Evolutionary conservation across 169 alveolate species (phyloP), one percentile per base, ranked within the genome.

Genomic region (Sarcocystis neurona): DNA sequence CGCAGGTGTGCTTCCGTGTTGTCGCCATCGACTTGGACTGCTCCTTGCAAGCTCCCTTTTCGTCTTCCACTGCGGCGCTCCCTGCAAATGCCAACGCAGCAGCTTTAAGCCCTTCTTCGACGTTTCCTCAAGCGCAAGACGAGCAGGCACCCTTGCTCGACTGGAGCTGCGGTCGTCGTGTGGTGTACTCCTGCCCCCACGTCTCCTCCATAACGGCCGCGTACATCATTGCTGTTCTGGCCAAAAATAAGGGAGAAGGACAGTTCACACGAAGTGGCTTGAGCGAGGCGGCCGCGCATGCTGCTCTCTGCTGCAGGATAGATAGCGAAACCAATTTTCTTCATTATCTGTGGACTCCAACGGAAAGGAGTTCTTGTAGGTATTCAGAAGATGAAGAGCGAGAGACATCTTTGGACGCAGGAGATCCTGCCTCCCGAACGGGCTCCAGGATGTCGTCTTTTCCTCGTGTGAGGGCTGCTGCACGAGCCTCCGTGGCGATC

Each of bases 21-120:
- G 90, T 85, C 4, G 90, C 90, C 12, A 85, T 85, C 8, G 90
- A 85, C 84, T 43, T 85, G 37, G 90, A 85, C 44, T 85, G 90
- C 58, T 85, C 90, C 18, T 74, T 85, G 32, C 37, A 56, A 34
- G 74, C 84, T 2, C 90, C 90, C 3, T 85, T 85, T 58, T 85
- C 90, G 23, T n/a, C 63, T 41, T 44, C 5, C 27, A 34, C 79
- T 3, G 79, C 27, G 6, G n/a, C n/a, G n/a, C n/a, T n/a, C n/a
- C n/a, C n/a, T n/a, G n/a, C n/a, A n/a, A n/a, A n/a, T n/a, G n/a
- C n/a, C n/a, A n/a, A n/a, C n/a, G n/a, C n/a, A n/a, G n/a, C n/a
- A n/a, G n/a, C n/a, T n/a, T n/a, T n/a, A n/a, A n/a, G n/a, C n/a
- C n/a, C n/a, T n/a, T n/a, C n/a, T n/a, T n/a, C n/a, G n/a, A n/a